Conservation (phyloP, 805 yeast species). For the Nakazawaea laoshanensis region DNA sequence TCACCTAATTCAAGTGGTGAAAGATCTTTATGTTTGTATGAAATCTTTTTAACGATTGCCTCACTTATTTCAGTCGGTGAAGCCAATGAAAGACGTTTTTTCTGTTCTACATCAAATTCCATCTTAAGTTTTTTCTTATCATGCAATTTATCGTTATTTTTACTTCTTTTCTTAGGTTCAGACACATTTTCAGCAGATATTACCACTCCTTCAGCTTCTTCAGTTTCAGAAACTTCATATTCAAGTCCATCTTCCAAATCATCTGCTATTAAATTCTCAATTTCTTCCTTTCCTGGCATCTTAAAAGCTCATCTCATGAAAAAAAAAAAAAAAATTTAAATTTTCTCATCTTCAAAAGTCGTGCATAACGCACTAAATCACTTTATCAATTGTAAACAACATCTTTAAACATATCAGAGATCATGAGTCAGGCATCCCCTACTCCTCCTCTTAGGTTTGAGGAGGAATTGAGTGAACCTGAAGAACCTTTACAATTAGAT, state of each 20-base stretch:
- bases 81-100: constrained; percentile 43
- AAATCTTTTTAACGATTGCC: constrained; percentile 51
- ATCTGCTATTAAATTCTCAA: constrained; percentile 35
- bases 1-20: constrained; percentile 73
- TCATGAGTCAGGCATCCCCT: background rate
- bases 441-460: constrained; percentile 7
- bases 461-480: constrained; percentile 2
- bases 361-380: too few species aligned
- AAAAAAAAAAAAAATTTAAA: background rate
- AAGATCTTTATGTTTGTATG: constrained; percentile 53
- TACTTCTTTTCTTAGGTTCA: constrained; percentile 20
- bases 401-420: too few species aligned
- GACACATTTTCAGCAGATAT: constrained; percentile 10
- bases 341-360: too few species aligned
- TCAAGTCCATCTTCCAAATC: constrained; percentile 76
- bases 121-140: constrained; percentile 60
- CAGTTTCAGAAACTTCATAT: constrained; percentile 36
- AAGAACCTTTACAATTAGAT: constrained; percentile 3
- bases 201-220: constrained; percentile 14
- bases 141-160: constrained; percentile 35
- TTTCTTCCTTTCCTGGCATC: background rate
- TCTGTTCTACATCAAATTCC: constrained; percentile 55
- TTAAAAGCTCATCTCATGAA: background rate
- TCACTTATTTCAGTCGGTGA: constrained; percentile 60
- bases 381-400: too few species aligned